phyloP scores from a whole-genome alignment of 2,329 filamentous ascomycete species.

The Diplodia seriata region DNA sequence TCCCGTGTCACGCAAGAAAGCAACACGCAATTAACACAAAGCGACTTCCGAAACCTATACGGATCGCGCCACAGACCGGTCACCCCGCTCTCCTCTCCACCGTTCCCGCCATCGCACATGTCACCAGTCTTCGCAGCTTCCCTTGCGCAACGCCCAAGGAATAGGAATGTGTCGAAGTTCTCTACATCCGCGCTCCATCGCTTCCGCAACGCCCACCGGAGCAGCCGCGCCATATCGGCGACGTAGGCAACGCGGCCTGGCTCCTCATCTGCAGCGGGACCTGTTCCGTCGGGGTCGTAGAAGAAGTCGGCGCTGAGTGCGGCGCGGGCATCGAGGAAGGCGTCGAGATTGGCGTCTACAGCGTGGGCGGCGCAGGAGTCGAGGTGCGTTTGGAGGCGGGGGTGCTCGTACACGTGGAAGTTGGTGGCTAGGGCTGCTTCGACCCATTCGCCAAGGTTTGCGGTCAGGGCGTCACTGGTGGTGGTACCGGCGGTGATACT shows the following conservation, averaged over 20 bases:
- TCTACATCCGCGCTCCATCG: not conserved
- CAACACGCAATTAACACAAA: not conserved
- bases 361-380: not conserved
- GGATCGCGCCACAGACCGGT: not conserved
- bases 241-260: not conserved
- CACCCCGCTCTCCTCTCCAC: not conserved
- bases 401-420: not conserved
- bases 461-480: not conserved
- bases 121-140: not conserved
- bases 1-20: not conserved
- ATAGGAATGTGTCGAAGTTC: not conserved
- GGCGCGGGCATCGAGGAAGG: not conserved
- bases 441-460: not conserved
- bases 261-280: not conserved
- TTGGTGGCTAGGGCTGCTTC: not conserved
- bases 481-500: not conserved
- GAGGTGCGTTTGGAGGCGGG: not conserved
- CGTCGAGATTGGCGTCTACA: not conserved
- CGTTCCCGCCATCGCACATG: not conserved
- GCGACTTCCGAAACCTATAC: not conserved
- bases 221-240: not conserved
- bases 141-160: not conserved
- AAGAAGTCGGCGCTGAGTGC: not conserved
- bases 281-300: not conserved
- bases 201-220: not conserved